Conservation (phyloP, 2,329 filamentous ascomycete genomes). For the Pseudopithomyces chartarum region DNA sequence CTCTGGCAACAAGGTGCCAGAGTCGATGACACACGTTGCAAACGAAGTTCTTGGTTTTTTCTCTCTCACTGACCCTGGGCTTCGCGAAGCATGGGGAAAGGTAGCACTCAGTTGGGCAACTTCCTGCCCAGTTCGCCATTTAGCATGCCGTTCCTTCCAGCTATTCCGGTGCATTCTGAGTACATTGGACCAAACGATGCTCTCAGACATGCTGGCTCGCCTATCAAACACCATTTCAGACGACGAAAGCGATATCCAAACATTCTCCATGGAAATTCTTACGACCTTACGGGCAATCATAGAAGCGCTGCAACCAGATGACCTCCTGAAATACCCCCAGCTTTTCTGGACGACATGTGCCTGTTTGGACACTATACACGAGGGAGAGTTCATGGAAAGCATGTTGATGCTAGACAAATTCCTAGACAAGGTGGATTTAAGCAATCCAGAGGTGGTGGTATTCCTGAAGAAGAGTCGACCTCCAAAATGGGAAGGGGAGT, state of each 20-base stretch:
- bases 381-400: constrained; percentile 90
- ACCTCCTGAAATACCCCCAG: constrained; percentile 88
- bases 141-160: constrained; percentile 96
- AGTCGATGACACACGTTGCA: constrained; percentile 85
- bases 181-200: constrained; percentile 88
- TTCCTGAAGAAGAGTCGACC: constrained; percentile 80
- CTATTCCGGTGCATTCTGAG: constrained; percentile 94
- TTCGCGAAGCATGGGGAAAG: constrained; percentile 90
- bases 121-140: constrained; percentile 90
- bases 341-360: constrained; percentile 98
- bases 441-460: constrained; percentile 69
- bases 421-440: constrained; percentile 81
- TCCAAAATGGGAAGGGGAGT: constrained; percentile 83
- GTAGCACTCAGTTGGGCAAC: constrained; percentile 94
- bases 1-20: constrained; percentile 78
- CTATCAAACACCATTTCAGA: constrained; percentile 97
- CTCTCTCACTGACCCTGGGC: constrained; percentile 78
- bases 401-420: constrained; percentile 89
- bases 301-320: constrained; percentile 76
- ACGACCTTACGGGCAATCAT: constrained; percentile 94
- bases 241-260: constrained; percentile 89
- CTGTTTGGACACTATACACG: constrained; percentile 95
- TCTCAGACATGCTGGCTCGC: constrained; percentile 93
- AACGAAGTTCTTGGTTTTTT: constrained; percentile 84
- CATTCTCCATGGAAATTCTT: constrained; percentile 96